A percentile compares a stretch with the other conserved stretches of the same genome.
phyloP scores from a whole-genome alignment of 2,329 filamentous ascomycete species.

The Monosporascus sp. region DNA sequence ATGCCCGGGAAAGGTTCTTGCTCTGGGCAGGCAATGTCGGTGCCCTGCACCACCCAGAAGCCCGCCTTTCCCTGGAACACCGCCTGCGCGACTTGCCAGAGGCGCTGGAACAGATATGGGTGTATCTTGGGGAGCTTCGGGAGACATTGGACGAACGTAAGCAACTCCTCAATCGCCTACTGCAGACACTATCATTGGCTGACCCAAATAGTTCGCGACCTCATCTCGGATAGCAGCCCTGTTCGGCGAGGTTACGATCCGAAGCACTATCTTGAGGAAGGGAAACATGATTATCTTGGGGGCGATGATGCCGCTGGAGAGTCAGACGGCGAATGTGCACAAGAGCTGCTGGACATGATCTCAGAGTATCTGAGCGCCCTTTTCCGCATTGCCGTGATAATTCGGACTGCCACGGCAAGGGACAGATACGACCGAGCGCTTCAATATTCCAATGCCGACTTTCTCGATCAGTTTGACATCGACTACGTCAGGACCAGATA shows the following conservation, averaged over 20 bases:
- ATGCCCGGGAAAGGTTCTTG: slow-evolving; percentile 8
- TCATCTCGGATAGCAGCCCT: too few species aligned
- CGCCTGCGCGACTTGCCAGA: slow-evolving; percentile 1
- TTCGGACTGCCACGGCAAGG: slow-evolving; percentile 6
- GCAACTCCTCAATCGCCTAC: not conserved
- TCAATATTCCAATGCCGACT: not conserved
- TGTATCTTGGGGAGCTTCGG: slow-evolving; percentile 2
- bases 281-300: too few species aligned
- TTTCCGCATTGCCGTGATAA: slow-evolving; percentile 7
- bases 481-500: slow-evolving; percentile 13
- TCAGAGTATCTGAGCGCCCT: slow-evolving; percentile 1
- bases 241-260: too few species aligned
- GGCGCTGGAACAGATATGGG: slow-evolving; percentile 3
- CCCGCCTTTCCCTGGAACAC: slow-evolving; percentile 6
- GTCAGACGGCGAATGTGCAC: too few species aligned
- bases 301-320: too few species aligned
- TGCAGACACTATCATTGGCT: too few species aligned
- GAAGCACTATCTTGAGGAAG: too few species aligned
- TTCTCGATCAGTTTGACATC: slow-evolving; percentile 10
- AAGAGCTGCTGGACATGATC: too few species aligned
- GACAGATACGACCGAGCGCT: slow-evolving; percentile 10
- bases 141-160: slow-evolving; percentile 9
- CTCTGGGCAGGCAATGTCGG: slow-evolving; percentile 11
- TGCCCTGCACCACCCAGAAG: not conserved
- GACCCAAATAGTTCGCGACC: too few species aligned